Conservation (phyloP, 495 filamentous ascomycete genomes). For the Aspergillus panamensis region DNA sequence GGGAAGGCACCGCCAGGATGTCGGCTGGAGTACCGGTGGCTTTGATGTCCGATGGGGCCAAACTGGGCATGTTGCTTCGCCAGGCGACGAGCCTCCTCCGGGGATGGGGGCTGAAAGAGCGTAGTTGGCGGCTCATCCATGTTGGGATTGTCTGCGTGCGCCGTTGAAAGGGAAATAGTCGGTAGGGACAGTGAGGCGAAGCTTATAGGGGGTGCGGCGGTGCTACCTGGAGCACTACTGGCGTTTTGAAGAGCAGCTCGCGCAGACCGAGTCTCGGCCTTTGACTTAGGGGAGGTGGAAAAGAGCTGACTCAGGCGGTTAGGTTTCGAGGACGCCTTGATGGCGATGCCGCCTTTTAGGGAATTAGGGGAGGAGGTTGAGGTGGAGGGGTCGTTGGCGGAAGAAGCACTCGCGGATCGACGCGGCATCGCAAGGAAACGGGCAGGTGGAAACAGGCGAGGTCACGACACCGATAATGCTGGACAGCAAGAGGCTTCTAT, state of each 20-base stretch:
- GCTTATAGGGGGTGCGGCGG: slow-evolving; percentile 60
- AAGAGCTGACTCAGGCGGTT: slow-evolving; percentile 61
- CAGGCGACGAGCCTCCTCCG: slow-evolving; percentile 70
- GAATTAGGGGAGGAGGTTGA: slow-evolving; percentile 44
- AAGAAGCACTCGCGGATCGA: slow-evolving; percentile 49
- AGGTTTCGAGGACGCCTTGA: slow-evolving; percentile 57
- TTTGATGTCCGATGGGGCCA: slow-evolving; percentile 73
- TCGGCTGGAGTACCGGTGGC: slow-evolving; percentile 81
- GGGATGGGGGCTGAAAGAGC: slow-evolving; percentile 86
- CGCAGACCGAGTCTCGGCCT: slow-evolving; percentile 43
- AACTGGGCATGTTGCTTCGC: slow-evolving; percentile 87
- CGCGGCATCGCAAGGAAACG: slow-evolving; percentile 53
- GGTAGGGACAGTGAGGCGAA: slow-evolving; percentile 76
- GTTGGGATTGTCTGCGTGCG: slow-evolving; percentile 72
- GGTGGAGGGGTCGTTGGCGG: slow-evolving; percentile 42
- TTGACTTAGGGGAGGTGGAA: slow-evolving; percentile 55
- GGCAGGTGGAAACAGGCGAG: slow-evolving; percentile 23
- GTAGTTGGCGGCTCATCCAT: slow-evolving; percentile 73
- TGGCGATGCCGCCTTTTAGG: slow-evolving; percentile 47
- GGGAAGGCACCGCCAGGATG: slow-evolving; percentile 74
- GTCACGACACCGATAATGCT: slow-evolving; percentile 16
- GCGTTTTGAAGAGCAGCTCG: slow-evolving; percentile 59
- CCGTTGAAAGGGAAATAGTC: slow-evolving; percentile 88
- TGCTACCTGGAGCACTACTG: slow-evolving; percentile 50
- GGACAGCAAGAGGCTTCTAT: slow-evolving; percentile 7